phyloP scores from a whole-genome alignment of 495 filamentous ascomycete genomes.

The Neurospora sp. region DNA sequence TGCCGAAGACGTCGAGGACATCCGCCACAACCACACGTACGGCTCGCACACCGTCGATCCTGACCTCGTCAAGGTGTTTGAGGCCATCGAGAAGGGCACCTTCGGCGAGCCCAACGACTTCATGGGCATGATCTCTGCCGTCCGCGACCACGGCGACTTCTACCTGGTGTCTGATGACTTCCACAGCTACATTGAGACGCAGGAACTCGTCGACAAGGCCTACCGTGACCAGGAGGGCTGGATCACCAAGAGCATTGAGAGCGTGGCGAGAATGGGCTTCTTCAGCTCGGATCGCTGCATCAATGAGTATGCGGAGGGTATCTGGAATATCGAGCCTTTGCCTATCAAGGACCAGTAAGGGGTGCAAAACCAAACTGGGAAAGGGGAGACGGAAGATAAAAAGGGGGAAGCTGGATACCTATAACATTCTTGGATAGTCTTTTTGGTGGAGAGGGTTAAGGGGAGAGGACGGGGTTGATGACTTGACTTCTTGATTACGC shows the following conservation, averaged over 20 bases:
- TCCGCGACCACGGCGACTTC: slow-evolving; percentile 90
- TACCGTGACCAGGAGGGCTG: slow-evolving; percentile 88
- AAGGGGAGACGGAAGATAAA: background rate
- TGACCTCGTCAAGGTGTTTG: slow-evolving; percentile 69
- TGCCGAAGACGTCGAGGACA: slow-evolving; percentile 92
- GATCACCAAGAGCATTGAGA: slow-evolving; percentile 79
- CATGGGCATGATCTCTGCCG: slow-evolving; percentile 66
- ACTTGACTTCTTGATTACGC: background rate
- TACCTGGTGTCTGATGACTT: slow-evolving; percentile 98
- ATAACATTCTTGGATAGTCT: background rate
- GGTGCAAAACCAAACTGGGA: background rate
- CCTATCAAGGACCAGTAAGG: slow-evolving; percentile 17
- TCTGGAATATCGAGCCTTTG: slow-evolving; percentile 91
- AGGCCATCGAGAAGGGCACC: slow-evolving; percentile 59
- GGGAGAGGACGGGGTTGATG: background rate
- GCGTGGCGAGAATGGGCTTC: slow-evolving; percentile 88
- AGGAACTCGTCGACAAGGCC: slow-evolving; percentile 77
- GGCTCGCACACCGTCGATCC: slow-evolving; percentile 67
- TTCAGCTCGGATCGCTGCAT: slow-evolving; percentile 96
- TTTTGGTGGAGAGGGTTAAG: background rate
- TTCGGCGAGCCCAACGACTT: slow-evolving; percentile 75
- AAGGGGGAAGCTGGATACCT: background rate
- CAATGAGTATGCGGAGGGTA: slow-evolving; percentile 91
- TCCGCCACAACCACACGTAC: slow-evolving; percentile 85
- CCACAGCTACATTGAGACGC: slow-evolving; percentile 82